Base-by-base conservation (phyloP, 2,329 filamentous ascomycete genomes). In the Aureobasidium lini region DNA sequence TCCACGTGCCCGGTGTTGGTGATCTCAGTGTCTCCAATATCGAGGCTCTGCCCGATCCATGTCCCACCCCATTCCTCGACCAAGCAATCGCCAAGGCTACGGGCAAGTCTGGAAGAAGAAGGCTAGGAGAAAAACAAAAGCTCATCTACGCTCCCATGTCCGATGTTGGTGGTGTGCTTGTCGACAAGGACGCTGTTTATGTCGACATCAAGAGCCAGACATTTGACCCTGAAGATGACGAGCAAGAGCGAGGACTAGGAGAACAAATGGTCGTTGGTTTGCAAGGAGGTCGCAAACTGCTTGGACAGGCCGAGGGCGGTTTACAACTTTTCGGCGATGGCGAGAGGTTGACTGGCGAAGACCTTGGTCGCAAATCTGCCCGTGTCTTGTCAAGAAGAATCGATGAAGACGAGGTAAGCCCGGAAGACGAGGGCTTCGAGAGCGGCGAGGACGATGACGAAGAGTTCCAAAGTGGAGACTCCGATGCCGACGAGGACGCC, bases 131-230 rank as follows among this genome's bases (percentile, higher is more conserved):
- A 70, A 99, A 97, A 75, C 93, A 99, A 70, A 96, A 96, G 76
- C 84, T 95, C 66, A 77, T 99, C 5, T 95, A 96, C 73, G 95
- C 94, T 2, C 95, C 94, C 36, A 97, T 99, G 93, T 96, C 92
- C 29, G 94, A 99, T 74, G 91, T 96, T 36, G 95, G 92, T 64
- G 94, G 94, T 67, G 84, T 99, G 11, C 86, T 97, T 70, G 93
- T 99, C 54, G 94, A 99, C 66, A 95, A 95, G 62, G 94, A 99
- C 74, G 92, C 93, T 7, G 92, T 99, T 39, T 99, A 95, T 77
- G 96, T 88, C 63, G 84, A 88, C 67, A 75, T 88, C 44, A 87
- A 86, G 70, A 84, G 82, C 13, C 78, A 81, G 31, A 95, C 84
- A 4, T 96, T 99, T 64, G 77, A 85, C 62, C 85, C 89, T 10